Evolutionary conservation across 164 flowering plant species (phyloP).

Genomic region (Echeveria elegans): DNA sequence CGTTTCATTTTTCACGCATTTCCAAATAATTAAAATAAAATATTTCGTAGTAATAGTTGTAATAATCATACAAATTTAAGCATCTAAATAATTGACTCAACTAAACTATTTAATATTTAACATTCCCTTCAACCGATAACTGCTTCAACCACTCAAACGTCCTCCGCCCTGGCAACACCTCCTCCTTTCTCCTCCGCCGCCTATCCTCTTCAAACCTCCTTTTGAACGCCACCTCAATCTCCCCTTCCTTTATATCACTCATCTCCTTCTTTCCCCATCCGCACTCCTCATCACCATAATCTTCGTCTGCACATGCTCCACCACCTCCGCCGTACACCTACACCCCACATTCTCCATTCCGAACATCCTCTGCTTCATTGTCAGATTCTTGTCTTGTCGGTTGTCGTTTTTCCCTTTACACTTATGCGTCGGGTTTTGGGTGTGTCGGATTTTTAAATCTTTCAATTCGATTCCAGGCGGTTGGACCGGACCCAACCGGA

Average conservation of each 20-base stretch:
- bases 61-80: too few species aligned
- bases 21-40: too few species aligned
- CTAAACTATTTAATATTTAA: neutral
- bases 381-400: neutral
- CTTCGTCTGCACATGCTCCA: neutral
- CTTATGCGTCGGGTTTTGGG: neutral
- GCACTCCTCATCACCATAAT: neutral
- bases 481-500: conserved; percentile 2
- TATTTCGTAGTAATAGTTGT: too few species aligned
- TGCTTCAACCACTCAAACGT: conserved; percentile 6
- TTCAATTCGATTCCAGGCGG: neutral
- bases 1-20: too few species aligned
- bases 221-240: too few species aligned
- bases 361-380: neutral
- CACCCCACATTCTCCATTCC: too few species aligned
- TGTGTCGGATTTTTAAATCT: neutral
- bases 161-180: neutral
- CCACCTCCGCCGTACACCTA: neutral
- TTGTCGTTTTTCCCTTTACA: neutral
- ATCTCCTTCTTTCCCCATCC: too few species aligned
- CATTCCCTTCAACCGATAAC: neutral
- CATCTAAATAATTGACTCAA: neutral
- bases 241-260: neutral
- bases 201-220: neutral
- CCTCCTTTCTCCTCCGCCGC: neutral